These are phyloP conservation scores for Apostasia shenzhenica DNA, from an alignment of 106 monocot genomes.

Conservation along the genomic window DNA sequence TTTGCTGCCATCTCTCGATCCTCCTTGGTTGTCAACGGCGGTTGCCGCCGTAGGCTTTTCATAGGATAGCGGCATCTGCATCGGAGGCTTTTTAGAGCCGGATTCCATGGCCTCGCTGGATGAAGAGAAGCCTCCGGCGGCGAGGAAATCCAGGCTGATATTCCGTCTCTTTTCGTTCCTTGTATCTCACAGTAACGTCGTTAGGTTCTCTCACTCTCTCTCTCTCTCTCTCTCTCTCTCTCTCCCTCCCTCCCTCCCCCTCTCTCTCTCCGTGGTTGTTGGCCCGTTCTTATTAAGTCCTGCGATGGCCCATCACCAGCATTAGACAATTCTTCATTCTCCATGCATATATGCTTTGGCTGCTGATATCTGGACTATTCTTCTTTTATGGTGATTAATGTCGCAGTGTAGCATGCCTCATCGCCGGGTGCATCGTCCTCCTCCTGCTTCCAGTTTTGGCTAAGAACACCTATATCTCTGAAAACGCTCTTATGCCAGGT, in stretches of 20 bases:
- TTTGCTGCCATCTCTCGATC: neutral
- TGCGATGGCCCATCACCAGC: too few species aligned
- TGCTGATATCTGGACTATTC: neutral
- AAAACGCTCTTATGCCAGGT: slow-evolving; percentile 96
- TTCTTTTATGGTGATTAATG: neutral
- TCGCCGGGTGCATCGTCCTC: slow-evolving; percentile 43
- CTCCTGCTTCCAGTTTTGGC: slow-evolving; percentile 71
- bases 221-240: neutral
- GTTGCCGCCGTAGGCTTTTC: too few species aligned
- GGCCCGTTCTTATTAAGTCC: too few species aligned
- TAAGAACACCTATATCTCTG: slow-evolving; percentile 86
- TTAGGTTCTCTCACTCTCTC: slow-evolving; percentile 32
- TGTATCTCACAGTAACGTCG: slow-evolving; percentile 46
- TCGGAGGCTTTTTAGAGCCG: neutral
- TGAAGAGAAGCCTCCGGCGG: slow-evolving; percentile 4
- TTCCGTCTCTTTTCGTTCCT: slow-evolving; percentile 59
- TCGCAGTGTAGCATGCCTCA: slow-evolving; percentile 50
- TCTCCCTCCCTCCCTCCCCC: neutral
- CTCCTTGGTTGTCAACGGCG: neutral
- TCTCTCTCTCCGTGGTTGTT: neutral
- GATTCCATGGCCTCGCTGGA: slow-evolving; percentile 6
- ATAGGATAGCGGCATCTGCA: neutral
- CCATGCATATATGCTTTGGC: too few species aligned
- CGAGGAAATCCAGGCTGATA: slow-evolving; percentile 48
- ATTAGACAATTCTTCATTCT: too few species aligned